A percentile compares a stretch with the other conserved stretches of the same genome.
phyloP scores from a whole-genome alignment of 306 rosid species.

The Gastrolobium villosum region DNA sequence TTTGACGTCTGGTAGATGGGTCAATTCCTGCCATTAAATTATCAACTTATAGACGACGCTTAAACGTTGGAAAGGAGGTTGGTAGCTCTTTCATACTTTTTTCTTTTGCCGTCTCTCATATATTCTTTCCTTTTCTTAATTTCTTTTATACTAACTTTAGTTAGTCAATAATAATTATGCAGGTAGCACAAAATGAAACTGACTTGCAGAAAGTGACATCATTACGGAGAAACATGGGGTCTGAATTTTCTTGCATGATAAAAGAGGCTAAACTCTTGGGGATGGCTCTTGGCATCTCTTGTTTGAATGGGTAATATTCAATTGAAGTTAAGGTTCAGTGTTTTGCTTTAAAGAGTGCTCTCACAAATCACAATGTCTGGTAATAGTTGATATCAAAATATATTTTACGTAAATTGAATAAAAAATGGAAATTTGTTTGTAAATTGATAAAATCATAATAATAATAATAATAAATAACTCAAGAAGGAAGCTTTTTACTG shows the following conservation, averaged over 20 bases:
- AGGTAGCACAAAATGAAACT: conserved; percentile 58
- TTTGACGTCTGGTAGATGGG: conserved; percentile 68
- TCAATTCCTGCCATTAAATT: conserved; percentile 86
- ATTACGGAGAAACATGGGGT: conserved; percentile 73
- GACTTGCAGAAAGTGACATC: conserved; percentile 61
- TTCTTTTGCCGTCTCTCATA: background rate
- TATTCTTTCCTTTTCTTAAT: conserved; percentile 10
- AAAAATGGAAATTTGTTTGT: background rate
- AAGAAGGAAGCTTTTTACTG: background rate
- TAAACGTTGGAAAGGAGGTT: conserved; percentile 71
- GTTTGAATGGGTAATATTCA: conserved; percentile 75
- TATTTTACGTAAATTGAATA: conserved; percentile 14
- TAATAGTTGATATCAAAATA: conserved; percentile 1
- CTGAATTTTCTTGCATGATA: conserved; percentile 84
- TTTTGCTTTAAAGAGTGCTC: conserved; percentile 33
- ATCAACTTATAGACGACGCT: conserved; percentile 80
- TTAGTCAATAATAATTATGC: conserved; percentile 44
- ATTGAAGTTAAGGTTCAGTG: conserved; percentile 16
- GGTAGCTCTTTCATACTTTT: conserved; percentile 39
- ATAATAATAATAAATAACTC: background rate
- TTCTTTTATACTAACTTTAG: conserved; percentile 37
- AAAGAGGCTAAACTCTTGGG: conserved; percentile 81
- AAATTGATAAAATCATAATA: background rate
- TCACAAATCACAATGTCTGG: conserved; percentile 38
- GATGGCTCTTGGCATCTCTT: conserved; percentile 77